Evolutionary conservation across 352 stramenopile species (phyloP).

Genomic region (Phytophthora hybrid): DNA sequence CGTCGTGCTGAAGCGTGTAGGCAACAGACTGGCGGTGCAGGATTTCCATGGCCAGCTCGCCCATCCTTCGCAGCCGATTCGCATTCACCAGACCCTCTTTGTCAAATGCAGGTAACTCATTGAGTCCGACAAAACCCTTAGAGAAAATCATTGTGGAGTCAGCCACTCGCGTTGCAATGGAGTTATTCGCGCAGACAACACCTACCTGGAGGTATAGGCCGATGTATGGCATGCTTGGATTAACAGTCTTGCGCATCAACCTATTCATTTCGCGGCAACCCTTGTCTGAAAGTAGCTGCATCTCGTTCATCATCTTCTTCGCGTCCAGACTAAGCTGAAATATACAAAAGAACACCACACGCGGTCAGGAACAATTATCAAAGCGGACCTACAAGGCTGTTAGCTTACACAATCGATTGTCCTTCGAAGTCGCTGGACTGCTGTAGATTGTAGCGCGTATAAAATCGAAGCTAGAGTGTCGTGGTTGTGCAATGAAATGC

Average conservation of each 20-base stretch:
- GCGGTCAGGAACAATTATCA: neutral
- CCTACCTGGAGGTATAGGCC: conserved; percentile 86
- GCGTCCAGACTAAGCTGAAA: conserved; percentile 61
- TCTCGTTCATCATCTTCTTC: conserved; percentile 81
- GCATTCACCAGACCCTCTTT: conserved; percentile 73
- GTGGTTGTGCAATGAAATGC: conserved; percentile 80
- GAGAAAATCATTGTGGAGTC: conserved; percentile 3
- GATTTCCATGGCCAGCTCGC: conserved; percentile 81
- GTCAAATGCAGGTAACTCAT: conserved; percentile 80
- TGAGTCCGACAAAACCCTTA: conserved; percentile 82
- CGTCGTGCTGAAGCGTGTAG: conserved; percentile 70
- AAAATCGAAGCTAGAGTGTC: conserved; percentile 87
- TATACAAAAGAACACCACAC: conserved; percentile 5
- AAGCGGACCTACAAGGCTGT: conserved; percentile 1
- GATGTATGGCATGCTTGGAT: conserved; percentile 89
- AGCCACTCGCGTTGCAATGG: conserved; percentile 5
- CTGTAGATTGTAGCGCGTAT: conserved; percentile 88
- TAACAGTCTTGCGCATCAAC: conserved; percentile 77
- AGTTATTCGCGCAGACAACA: neutral
- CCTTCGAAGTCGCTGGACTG: conserved; percentile 80
- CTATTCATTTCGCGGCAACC: conserved; percentile 88
- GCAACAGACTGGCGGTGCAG: conserved; percentile 73
- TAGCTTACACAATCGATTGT: conserved; percentile 77
- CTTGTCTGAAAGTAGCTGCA: conserved; percentile 85
- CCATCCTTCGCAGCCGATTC: conserved; percentile 76